Evolutionary conservation across 805 yeast genomes (phyloP), one percentile per base, ranked within the genome.

Genomic region (Deakozyma indianensis): DNA sequence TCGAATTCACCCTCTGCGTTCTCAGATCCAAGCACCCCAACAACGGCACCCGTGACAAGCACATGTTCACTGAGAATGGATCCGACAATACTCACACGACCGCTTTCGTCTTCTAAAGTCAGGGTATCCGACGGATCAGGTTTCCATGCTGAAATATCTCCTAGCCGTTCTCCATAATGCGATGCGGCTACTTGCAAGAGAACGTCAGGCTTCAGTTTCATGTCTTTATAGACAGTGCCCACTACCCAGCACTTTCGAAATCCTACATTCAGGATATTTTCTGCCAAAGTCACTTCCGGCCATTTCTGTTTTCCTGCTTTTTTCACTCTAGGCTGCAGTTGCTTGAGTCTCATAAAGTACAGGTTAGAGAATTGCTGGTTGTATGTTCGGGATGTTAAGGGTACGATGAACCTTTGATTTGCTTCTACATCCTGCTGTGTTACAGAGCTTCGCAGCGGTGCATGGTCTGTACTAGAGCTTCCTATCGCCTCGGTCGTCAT

Each of bases 101-200:
- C 98, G 46, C 87, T 78, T 56, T 87, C 96, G 62, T 92, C 98
- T 60, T 92, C 97, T 28, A 92, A 59, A 80, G 79, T 77, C 23
- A 83, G 56, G 51, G 70, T 74, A 56, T 80, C 84, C 15, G 74
- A 41, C 4, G 18, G 60, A 5, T 53, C 61, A 3, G 65, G 64
- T 24, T 65, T 64, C 49, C 80, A 81, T 23, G 76, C 60, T 4
- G 65, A 55, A 44, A 61, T 47, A 54, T 51, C 57, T 50, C 45
- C 63, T 2, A 67, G 73, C 27, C 62, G 60, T 43, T 53, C 55
- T 14, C 71, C 51, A 50, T 57, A 60, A 28, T 54, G 59, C 4
- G 22, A 50, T 11, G 71, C 72, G 25, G 82, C 77, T 5, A 90
- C 87, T 50, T 92, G 97, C 40, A 77, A 75, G 46, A 92, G 63